Evolutionary conservation across 345 rosid species (phyloP), one percentile per base, ranked within the genome.

Genomic region (Syzygium jambos): DNA sequence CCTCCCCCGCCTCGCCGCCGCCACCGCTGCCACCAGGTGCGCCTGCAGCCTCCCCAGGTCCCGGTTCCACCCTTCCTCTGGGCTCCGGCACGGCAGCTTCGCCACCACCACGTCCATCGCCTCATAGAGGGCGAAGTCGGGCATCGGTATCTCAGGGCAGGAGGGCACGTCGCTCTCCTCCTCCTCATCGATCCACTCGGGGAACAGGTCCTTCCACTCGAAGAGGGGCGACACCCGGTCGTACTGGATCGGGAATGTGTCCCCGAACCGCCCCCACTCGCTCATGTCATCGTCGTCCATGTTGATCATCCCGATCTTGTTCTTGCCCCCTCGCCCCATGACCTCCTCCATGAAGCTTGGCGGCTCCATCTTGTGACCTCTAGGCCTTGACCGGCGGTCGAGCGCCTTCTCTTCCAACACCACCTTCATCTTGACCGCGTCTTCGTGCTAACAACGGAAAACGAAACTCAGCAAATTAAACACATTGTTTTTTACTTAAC

Each of bases 171-270:
- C 95, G 2, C 87, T 90, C 23, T 95, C 96, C 91, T 98, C 99
- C 86, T 98, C 99, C 92, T 98, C 99, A 23, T 98, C 98, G 53
- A 98, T 98, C 99, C 99, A 98, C 88, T 98, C 99, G 0, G 99
- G 99, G 88, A 96, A 98, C 86, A 98, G 87, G 86, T 95, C 93
- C 83, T 91, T 90, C 99, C 99, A 98, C 88, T 91, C 89, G 63
- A 96, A 94, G 12, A 90, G 78, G 85, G 93, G 88, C 4, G 99
- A 94, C 46, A 95, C 98, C 63, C 68, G 92, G 84, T 95, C 96
- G 77, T 91, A 96, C 30, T 15, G 46, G 83, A 98, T 88, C 0
- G 92, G 93, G 53, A 94, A 85, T 4, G 86, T 88, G 87, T 95
- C 95, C 3, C 98, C 99, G 13, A 88, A 88, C 3, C 3, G 27